Conservation (phyloP, 73 alveolate genomes). For the Stentor coeruleus region DNA sequence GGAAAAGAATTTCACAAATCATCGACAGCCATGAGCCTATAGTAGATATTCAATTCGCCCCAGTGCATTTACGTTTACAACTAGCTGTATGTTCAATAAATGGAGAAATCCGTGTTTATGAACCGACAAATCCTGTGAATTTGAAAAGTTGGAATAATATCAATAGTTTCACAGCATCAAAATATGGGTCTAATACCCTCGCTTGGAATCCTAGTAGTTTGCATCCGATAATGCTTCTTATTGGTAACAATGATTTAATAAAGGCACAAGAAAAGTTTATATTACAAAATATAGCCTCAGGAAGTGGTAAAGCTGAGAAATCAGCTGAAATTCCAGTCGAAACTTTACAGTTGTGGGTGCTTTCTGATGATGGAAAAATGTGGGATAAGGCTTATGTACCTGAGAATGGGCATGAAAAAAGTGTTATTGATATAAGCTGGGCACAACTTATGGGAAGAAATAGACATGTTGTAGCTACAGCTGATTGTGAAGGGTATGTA, state of each 20-base stretch:
- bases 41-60: slow-evolving; percentile 30
- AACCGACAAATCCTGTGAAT: not conserved
- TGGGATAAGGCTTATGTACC: slow-evolving; percentile 16
- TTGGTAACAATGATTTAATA: not conserved
- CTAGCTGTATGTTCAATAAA: slow-evolving; percentile 26
- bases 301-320: too few relatives aligned
- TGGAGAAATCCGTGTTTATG: slow-evolving; percentile 14
- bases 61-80: not conserved
- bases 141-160: not conserved
- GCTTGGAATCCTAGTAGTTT: slow-evolving; percentile 27
- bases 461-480: slow-evolving; percentile 20
- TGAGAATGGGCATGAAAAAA: not conserved
- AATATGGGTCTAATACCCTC: not conserved
- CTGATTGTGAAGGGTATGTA: not conserved
- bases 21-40: slow-evolving; percentile 34
- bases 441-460: slow-evolving; percentile 25
- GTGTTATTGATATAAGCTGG: slow-evolving; percentile 11
- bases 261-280: slow-evolving; percentile 3
- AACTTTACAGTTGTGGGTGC: slow-evolving; percentile 8
- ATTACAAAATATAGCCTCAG: too few relatives aligned
- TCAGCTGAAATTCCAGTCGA: not conserved
- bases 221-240: not conserved
- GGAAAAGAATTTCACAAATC: not conserved
- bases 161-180: not conserved
- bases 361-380: slow-evolving; percentile 5